Evolutionary conservation across 345 rosid genomes (phyloP).

Genomic region (Excoecaria cochinchinensis): DNA sequence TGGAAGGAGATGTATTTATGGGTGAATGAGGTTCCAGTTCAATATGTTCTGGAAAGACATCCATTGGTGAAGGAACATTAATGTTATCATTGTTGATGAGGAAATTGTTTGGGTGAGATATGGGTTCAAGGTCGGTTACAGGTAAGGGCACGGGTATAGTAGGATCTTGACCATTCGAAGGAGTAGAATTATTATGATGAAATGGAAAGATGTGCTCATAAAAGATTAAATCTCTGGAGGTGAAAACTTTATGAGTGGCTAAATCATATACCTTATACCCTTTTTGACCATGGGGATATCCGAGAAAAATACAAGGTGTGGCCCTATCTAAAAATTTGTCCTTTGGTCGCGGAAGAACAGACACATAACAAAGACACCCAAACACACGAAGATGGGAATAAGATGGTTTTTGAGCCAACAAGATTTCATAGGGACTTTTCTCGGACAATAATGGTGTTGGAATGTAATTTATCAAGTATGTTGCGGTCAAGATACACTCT

Average conservation of each 20-base stretch:
- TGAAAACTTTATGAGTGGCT: background rate
- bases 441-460: background rate
- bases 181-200: too few species aligned
- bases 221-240: too few species aligned
- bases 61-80: too few species aligned
- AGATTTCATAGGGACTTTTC: background rate
- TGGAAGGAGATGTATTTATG: too few species aligned
- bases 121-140: too few species aligned
- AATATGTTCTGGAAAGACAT: too few species aligned
- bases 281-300: background rate
- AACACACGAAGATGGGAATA: background rate
- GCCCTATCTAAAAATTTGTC: background rate
- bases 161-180: too few species aligned
- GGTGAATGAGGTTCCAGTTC: too few species aligned
- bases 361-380: background rate
- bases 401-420: background rate
- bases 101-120: too few species aligned
- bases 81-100: too few species aligned
- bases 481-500: background rate
- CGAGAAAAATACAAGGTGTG: background rate
- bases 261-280: conserved; percentile 1
- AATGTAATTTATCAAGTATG: background rate
- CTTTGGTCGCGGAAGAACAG: background rate
- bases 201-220: too few species aligned
- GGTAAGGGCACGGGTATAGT: too few species aligned